phyloP scores from a whole-genome alignment of 768 basidiomycete genomes.

The Auricularia cornea region DNA sequence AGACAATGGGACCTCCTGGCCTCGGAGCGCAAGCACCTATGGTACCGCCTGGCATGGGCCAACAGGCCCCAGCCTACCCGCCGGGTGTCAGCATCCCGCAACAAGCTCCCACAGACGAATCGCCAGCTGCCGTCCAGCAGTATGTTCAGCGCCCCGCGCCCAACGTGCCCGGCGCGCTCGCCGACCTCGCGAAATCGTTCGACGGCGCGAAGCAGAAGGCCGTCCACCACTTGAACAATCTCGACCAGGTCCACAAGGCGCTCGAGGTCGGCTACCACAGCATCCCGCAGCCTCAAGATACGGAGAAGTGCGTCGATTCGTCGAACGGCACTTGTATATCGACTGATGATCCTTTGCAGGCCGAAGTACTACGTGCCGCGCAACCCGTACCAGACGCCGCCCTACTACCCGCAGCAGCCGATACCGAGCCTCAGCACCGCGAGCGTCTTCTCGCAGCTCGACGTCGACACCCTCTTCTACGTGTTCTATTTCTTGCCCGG shows the following conservation, averaged over 20 bases:
- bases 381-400: conserved; percentile 84
- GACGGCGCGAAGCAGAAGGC: conserved; percentile 96
- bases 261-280: conserved; percentile 86
- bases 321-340: neutral
- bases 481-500: conserved; percentile 97
- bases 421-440: conserved; percentile 73
- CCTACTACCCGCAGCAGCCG: conserved; percentile 90
- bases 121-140: conserved; percentile 22
- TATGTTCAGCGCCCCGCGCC: conserved; percentile 29
- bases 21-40: neutral
- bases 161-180: conserved; percentile 73
- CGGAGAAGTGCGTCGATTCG: conserved; percentile 66
- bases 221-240: conserved; percentile 76
- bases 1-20: neutral
- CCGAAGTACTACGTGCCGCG: conserved; percentile 95
- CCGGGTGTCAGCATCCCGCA: neutral
- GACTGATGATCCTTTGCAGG: conserved; percentile 33
- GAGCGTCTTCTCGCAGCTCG: conserved; percentile 79
- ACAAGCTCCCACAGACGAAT: neutral
- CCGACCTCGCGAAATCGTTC: conserved; percentile 89
- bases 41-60: neutral
- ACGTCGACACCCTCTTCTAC: conserved; percentile 96
- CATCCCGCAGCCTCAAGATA: conserved; percentile 88
- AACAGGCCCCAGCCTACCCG: neutral
- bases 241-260: conserved; percentile 86